A percentile compares a stretch with the other conserved stretches of the same genome.
Evolutionary conservation across 306 rosid genomes (phyloP).

Genomic region (Acacia melanoxylon): DNA sequence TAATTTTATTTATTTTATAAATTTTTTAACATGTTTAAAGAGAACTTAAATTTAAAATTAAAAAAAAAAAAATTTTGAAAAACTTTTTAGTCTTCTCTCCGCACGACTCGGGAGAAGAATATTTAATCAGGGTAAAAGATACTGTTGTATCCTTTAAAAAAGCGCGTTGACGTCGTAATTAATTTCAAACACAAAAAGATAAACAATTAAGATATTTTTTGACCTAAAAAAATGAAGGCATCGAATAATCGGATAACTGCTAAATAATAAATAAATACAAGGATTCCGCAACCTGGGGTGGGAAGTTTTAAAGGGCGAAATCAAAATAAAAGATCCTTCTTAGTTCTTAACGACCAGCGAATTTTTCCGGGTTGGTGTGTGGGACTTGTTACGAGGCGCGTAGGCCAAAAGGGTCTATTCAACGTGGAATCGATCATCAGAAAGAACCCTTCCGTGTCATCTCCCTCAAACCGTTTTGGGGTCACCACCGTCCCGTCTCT

Average conservation of each 20-base stretch:
- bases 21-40: not conserved
- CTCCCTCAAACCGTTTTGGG: constrained; percentile 10
- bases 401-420: not conserved
- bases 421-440: not conserved
- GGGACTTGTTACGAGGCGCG: not conserved
- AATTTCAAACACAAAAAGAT: too few relatives aligned
- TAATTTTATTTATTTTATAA: too few relatives aligned
- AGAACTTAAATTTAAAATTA: too few relatives aligned
- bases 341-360: not conserved
- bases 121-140: too few relatives aligned
- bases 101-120: too few relatives aligned
- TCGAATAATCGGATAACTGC: not conserved
- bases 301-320: not conserved
- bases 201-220: too few relatives aligned
- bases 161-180: too few relatives aligned
- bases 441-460: not conserved
- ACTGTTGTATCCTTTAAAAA: too few relatives aligned
- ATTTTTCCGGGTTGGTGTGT: not conserved
- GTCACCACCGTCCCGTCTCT: constrained; percentile 14
- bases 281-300: not conserved
- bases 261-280: not conserved
- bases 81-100: not conserved
- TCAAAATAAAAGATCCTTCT: not conserved
- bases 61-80: too few relatives aligned
- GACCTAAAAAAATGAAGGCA: not conserved